Percentiles rank a stretch among this genome's conserved stretches.
Evolutionary conservation across 768 basidiomycete genomes (phyloP).

Genomic region (Suillus spraguei): DNA sequence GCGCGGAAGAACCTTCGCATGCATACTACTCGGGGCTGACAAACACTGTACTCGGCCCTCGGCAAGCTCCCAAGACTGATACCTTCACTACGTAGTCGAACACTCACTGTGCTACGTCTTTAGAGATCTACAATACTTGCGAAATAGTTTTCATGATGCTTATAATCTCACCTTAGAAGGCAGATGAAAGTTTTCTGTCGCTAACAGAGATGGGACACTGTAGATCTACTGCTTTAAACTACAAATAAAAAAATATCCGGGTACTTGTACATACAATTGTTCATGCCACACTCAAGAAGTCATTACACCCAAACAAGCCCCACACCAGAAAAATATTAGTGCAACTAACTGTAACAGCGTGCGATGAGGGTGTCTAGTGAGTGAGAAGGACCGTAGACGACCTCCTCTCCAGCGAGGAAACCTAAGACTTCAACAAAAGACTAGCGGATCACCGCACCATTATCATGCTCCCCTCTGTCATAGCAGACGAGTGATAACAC

Average conservation of each 20-base stretch:
- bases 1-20: not conserved
- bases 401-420: not conserved
- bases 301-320: not conserved
- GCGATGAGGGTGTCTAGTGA: not conserved
- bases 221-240: conserved; percentile 4
- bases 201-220: not conserved
- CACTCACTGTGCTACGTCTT: not conserved
- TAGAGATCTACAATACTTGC: not conserved
- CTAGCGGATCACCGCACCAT: not conserved
- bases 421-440: not conserved
- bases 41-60: not conserved
- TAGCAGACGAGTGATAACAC: conserved; percentile 70
- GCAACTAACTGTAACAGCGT: not conserved
- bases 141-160: not conserved
- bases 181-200: no score
- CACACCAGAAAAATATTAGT: not conserved
- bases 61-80: not conserved
- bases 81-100: not conserved
- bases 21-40: not conserved
- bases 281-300: no score
- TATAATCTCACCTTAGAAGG: not conserved
- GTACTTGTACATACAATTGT: not conserved
- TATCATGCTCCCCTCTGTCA: conserved; percentile 30
- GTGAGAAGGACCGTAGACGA: not conserved
- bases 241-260: not conserved